A percentile compares a stretch with the other conserved stretches of the same genome.
Evolutionary conservation across 495 filamentous ascomycete species (phyloP).

Genomic region (Parathielavia hyrcaniae): DNA sequence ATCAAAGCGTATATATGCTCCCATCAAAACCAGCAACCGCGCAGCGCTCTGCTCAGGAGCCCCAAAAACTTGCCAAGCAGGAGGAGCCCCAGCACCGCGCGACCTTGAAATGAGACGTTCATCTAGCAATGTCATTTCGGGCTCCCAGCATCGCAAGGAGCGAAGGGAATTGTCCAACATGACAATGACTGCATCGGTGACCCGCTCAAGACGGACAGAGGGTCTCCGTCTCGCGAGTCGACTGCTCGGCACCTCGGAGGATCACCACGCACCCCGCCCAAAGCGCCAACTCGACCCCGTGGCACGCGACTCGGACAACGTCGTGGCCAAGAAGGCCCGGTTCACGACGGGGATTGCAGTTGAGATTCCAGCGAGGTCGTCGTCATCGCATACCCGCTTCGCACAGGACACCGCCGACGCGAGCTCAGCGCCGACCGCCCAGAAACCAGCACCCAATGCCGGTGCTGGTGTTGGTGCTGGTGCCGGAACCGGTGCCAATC

Average conservation of each 20-base stretch:
- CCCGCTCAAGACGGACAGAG: constrained; percentile 36
- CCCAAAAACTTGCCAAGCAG: too few relatives aligned
- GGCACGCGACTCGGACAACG: constrained; percentile 15
- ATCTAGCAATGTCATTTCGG: too few relatives aligned
- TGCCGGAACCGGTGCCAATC: constrained; percentile 15
- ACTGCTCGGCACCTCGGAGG: constrained; percentile 17
- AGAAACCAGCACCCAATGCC: background rate
- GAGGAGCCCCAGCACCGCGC: too few relatives aligned
- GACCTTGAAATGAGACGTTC: too few relatives aligned
- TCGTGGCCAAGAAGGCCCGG: constrained; percentile 21
- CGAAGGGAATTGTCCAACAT: constrained; percentile 10
- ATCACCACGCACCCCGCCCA: constrained; percentile 17
- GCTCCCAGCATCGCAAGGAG: too few relatives aligned
- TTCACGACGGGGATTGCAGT: constrained; percentile 35
- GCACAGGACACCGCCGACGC: constrained; percentile 27
- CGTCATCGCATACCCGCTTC: constrained; percentile 27
- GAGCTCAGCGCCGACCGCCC: constrained; percentile 30
- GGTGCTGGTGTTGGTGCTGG: too few relatives aligned
- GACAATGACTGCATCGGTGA: constrained; percentile 34
- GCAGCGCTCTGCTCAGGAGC: too few relatives aligned
- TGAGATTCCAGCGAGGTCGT: constrained; percentile 35
- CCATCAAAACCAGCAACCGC: too few relatives aligned
- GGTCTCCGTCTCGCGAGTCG: constrained; percentile 23
- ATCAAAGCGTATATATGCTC: too few relatives aligned
- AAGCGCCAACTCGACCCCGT: constrained; percentile 26